Base-by-base conservation (phyloP, 495 filamentous ascomycete species). In the Glarea lozoyensis region DNA sequence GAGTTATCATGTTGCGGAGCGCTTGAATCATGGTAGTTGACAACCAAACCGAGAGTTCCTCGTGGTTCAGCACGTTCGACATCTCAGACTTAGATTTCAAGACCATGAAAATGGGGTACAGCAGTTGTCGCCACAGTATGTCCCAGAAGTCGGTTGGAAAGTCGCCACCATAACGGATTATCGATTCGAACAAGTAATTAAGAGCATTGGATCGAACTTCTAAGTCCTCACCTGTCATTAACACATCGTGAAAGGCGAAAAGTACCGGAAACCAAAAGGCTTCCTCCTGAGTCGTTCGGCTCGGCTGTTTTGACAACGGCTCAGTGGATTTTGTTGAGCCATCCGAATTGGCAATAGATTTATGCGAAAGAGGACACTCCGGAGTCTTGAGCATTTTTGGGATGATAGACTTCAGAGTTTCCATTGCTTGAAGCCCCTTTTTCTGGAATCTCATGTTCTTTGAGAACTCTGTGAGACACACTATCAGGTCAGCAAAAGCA, bases 11-110 rank as follows among this genome's bases (percentile, higher is more conserved):
- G 63, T 95, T 97, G 36, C 92, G 79, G 49, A 99, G 66, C 12
- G 92, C 92, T 60, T 99, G 92, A 34, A 99, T 99, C 88, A 99
- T 97, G 15, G 92, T 99, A 0, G 92, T 99, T 10, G 88, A 95
- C 24, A 99, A 72, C 92, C 92, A 99, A n/a, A 99, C 92, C 1
- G 90, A 95, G 15, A 96, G 70, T 52, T 95, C 88, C 58, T 99
- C 92, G 50, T 94, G 88, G 46, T 86, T 95, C 2, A 86, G 74
- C 13, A 86, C 85, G 54, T 95, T 94, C 37, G 78, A 77, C 85
- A 96, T 94, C 60, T 99, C 92, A 0, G 89, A 92, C 48, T 88
- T 85, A 7, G 89, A 94, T 50, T 92, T 88, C 13, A 99, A 66
- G 0, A 99, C 92, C 72, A 97, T 90, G 65, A 99, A 99, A 51